These are phyloP conservation scores for Solanum paucissectum DNA, from an alignment of 257 asterid genomes.

Conservation along the genomic window DNA sequence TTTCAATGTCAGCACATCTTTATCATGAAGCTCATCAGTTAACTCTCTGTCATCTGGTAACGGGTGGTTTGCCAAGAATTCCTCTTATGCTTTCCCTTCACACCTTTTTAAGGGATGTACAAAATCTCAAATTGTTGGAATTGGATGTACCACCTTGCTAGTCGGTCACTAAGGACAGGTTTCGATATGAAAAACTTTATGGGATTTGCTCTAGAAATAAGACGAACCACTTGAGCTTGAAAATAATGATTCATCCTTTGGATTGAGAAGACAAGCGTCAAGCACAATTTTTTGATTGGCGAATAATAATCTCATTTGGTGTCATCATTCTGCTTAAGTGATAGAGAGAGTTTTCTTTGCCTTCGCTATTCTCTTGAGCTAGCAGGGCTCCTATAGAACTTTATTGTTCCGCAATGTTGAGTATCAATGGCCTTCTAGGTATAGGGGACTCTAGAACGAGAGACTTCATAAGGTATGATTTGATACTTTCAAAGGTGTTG, in stretches of 20 bases:
- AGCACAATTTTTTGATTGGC: not conserved
- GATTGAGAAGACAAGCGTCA: not conserved
- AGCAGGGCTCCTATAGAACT: not conserved
- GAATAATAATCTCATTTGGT: not conserved
- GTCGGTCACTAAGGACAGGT: too few relatives aligned
- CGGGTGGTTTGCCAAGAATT: not conserved
- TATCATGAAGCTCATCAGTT: not conserved
- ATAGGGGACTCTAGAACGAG: too few relatives aligned
- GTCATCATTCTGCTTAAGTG: not conserved
- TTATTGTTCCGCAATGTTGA: not conserved
- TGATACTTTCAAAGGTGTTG: not conserved
- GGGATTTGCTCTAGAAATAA: not conserved
- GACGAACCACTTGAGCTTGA: not conserved
- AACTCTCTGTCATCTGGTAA: not conserved
- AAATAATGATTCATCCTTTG: too few relatives aligned
- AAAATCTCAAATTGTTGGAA: not conserved
- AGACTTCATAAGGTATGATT: not conserved
- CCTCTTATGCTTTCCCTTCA: not conserved
- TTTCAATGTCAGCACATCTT: not conserved
- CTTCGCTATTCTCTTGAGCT: not conserved
- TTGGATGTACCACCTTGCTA: too few relatives aligned
- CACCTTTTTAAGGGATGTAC: not conserved
- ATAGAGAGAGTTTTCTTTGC: not conserved
- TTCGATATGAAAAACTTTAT: too few relatives aligned
- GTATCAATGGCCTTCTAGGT: not conserved